Evolutionary conservation across 2,329 filamentous ascomycete species (phyloP), one percentile per base, ranked within the genome.

Genomic region (Piedraia hortae): DNA sequence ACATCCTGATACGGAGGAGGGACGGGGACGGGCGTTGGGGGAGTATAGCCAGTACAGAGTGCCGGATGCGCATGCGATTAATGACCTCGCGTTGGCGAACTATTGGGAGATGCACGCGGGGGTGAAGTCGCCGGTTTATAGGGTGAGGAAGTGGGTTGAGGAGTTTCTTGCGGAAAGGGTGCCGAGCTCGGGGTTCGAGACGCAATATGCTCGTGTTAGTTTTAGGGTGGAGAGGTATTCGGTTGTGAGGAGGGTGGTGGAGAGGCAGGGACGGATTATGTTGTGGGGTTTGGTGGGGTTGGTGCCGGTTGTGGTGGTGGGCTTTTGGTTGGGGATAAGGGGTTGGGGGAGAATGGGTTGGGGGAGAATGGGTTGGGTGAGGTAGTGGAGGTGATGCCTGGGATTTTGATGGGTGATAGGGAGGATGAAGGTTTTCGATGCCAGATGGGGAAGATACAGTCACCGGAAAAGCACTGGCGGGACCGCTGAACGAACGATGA

Each of bases 191-290:
- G 85, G 82, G 1, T 91, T 82, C 67, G 65, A 70, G 39, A 97
- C 85, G 2, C 77, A 90, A 47, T 97, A 97, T 41, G 66, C 72
- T 1, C 60, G 82, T 10, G 69, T 97, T 5, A 90, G 78, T 33
- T 97, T 97, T 42, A 75, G 75, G 27, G 91, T 90, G 37, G 71
- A 89, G 47, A 54, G 73, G 10, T 97, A 97, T 44, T 74, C 72
- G 1, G 69, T 88, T 28, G 72, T 93, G 3, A 58, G 77, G 15
- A 52, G 49, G 17, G 61, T 59, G 31, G 75, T 70, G 25, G 59
- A 69, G 24, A 47, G 59, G 24, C 78, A 90, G 43, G 65, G 69
- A 2, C 50, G 48, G 21, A 27, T 45, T 6, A 24, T 49, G 28
- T 9, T 28, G 4, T 24, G 33, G 12, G 35, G 34, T 4, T 35